Conservation (phyloP, 768 basidiomycete species). For the Podaxis sp. region DNA sequence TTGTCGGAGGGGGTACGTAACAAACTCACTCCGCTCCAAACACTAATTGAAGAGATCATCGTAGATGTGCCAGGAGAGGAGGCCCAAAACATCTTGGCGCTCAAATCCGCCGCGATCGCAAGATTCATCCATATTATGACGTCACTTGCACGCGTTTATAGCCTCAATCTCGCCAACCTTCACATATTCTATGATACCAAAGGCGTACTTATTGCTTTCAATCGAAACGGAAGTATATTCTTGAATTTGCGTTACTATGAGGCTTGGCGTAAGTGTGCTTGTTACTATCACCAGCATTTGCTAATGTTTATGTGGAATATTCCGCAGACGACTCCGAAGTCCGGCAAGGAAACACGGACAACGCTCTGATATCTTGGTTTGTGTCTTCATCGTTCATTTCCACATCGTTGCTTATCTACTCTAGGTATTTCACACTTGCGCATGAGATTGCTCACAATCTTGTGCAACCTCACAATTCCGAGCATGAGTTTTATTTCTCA, state of each 20-base stretch:
- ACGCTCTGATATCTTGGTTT: constrained; percentile 83
- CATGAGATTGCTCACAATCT: constrained; percentile 95
- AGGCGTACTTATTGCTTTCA: constrained; percentile 91
- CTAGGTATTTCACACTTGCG: constrained; percentile 86
- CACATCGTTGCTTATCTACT: not conserved
- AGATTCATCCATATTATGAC: constrained; percentile 73
- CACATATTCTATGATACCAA: constrained; percentile 84
- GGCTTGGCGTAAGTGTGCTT: constrained; percentile 73
- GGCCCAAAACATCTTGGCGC: constrained; percentile 43
- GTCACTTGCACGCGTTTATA: constrained; percentile 68
- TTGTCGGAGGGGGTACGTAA: constrained; percentile 55
- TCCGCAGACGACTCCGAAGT: constrained; percentile 70
- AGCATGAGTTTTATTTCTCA: constrained; percentile 94
- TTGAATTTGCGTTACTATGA: constrained; percentile 84
- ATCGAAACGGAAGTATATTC: constrained; percentile 84
- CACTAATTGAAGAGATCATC: not conserved
- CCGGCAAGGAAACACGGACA: constrained; percentile 41
- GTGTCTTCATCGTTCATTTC: not conserved
- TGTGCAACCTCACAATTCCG: constrained; percentile 81
- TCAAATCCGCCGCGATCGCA: constrained; percentile 55
- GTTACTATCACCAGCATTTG: not conserved
- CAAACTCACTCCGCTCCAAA: not conserved
- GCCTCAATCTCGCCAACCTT: constrained; percentile 67
- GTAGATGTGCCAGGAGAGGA: constrained; percentile 53
- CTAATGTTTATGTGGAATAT: constrained; percentile 2